Conservation (phyloP, 495 filamentous ascomycete genomes). For the Neurospora sp. region DNA sequence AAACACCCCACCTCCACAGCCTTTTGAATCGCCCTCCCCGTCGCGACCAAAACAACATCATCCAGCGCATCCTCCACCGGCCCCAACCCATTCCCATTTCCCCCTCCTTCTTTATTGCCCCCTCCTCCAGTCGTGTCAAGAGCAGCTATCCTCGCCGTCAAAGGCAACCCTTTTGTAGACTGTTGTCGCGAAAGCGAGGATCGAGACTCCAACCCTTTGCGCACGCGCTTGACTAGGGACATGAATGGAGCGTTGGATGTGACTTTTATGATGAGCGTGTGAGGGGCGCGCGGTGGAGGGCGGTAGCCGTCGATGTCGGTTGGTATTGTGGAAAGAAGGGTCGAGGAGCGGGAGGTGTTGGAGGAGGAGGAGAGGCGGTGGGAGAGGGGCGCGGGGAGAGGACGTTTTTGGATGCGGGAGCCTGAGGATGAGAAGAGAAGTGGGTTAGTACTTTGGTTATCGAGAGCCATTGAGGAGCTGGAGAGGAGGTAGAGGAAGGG, state of each 20-base stretch:
- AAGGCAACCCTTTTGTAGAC: slow-evolving; percentile 22
- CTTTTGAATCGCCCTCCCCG: slow-evolving; percentile 68
- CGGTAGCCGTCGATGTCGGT: slow-evolving; percentile 65
- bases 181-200: slow-evolving; percentile 50
- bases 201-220: slow-evolving; percentile 60
- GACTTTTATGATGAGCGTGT: slow-evolving; percentile 58
- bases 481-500: neutral
- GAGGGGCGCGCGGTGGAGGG: slow-evolving; percentile 41
- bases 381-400: slow-evolving; percentile 10
- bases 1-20: slow-evolving; percentile 53
- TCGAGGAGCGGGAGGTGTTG: slow-evolving; percentile 32
- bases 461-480: neutral
- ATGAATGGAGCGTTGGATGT: slow-evolving; percentile 66
- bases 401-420: slow-evolving; percentile 19
- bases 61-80: slow-evolving; percentile 14
- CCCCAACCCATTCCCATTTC: neutral
- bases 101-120: neutral
- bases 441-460: neutral
- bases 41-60: slow-evolving; percentile 67
- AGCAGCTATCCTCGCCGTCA: slow-evolving; percentile 33
- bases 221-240: slow-evolving; percentile 69
- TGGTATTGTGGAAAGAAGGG: slow-evolving; percentile 20
- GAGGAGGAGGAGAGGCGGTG: neutral
- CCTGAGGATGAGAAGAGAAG: slow-evolving; percentile 4
- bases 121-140: slow-evolving; percentile 15